phyloP scores from a whole-genome alignment of 345 rosid genomes.

The Eucalyptus decipiens region DNA sequence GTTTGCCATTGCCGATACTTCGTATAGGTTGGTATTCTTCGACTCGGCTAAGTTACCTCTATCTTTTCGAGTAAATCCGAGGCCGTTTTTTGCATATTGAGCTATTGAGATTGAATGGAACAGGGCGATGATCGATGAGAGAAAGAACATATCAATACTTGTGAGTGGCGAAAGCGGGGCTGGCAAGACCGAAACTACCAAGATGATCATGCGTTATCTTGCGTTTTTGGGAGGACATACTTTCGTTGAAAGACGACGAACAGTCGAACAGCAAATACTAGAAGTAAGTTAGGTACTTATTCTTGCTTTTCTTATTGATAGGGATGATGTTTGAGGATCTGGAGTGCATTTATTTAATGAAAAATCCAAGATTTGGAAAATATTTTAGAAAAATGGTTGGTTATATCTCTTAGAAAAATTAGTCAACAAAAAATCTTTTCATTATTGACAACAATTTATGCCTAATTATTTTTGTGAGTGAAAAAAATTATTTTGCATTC shows the following conservation, averaged over 20 bases:
- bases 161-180: constrained; percentile 99
- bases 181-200: constrained; percentile 95
- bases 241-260: constrained; percentile 49
- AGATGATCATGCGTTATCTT: constrained; percentile 90
- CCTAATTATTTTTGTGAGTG: too few species aligned
- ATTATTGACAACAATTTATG: too few species aligned
- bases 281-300: constrained; percentile 42
- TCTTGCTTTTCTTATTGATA: background rate
- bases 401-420: too few species aligned
- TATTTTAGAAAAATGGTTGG: too few species aligned
- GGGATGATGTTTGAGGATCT: background rate
- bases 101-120: background rate
- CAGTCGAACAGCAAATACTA: constrained; percentile 71
- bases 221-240: constrained; percentile 71
- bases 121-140: constrained; percentile 79
- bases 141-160: constrained; percentile 67
- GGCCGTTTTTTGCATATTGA: background rate
- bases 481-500: too few species aligned
- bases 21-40: constrained; percentile 33
- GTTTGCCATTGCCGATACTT: constrained; percentile 73
- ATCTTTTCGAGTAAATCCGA: background rate
- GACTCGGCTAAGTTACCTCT: background rate
- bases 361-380: too few species aligned
- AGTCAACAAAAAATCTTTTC: too few species aligned
- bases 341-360: too few species aligned